Conservation (phyloP, 768 basidiomycete genomes). For the Calocera cornea region DNA sequence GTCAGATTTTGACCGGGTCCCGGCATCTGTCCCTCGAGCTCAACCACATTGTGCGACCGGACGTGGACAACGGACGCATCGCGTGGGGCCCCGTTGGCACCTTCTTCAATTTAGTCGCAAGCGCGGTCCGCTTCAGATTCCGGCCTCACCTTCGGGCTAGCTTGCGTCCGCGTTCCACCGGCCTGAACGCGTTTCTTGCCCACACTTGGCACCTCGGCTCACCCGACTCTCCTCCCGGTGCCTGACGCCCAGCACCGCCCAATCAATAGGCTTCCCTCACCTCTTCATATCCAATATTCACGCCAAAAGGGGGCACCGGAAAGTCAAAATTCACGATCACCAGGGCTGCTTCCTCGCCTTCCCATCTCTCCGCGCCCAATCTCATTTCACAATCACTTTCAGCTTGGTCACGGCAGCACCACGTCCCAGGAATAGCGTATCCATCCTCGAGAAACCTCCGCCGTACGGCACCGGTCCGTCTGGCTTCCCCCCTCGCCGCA, state of each 20-base stretch:
- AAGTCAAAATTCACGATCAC: not conserved
- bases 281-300: not conserved
- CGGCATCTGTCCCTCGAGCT: not conserved
- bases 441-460: not conserved
- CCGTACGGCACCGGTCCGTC: conserved; percentile 2
- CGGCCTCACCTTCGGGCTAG: not conserved
- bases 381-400: not conserved
- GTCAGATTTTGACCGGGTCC: too few relatives aligned
- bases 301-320: not conserved
- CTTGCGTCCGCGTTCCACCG: not conserved
- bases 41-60: too few relatives aligned
- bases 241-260: not conserved
- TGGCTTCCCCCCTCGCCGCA: not conserved
- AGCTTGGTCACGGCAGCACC: not conserved
- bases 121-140: not conserved
- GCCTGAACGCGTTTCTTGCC: not conserved
- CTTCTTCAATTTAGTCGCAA: too few relatives aligned
- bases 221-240: not conserved
- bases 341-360: too few relatives aligned
- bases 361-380: not conserved
- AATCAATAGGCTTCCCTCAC: not conserved
- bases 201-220: not conserved
- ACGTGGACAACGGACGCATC: too few relatives aligned
- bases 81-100: too few relatives aligned
- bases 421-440: not conserved